Base-by-base conservation (phyloP, 108 stramenopile species). In the Fragilaria radians region DNA sequence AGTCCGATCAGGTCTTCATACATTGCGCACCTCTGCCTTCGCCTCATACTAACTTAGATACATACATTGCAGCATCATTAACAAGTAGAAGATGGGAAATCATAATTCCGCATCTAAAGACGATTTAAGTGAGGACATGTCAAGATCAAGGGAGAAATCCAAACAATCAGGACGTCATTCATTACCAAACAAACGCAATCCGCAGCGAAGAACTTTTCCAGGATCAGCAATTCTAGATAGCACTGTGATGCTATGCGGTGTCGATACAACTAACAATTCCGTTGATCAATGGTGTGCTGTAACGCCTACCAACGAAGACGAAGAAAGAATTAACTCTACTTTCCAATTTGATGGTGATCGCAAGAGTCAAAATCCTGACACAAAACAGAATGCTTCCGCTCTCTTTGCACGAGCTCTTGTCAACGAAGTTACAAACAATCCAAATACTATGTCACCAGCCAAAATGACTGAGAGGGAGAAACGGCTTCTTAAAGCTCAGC, bases 391-490 rank as follows among this genome's bases (percentile, higher is more conserved):
- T n/a, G n/a, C 76, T 9, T 74, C 76, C 7, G 67, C 68, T 2
- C 46, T 84, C 21, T 78, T 84, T 51, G 82, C 82, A 1, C 55
- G 73, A 18, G 78, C 82, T 2, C 62, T 84, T 17, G 65, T 80
- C 11, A 66, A 36, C 30, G 82, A 84, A 80, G 82, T 84, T 19
- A 77, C 73, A 5, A 67, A 78, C 54, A 70, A 74, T 52, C 79
- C 79, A 7, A 70, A 75, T 28, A 74, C 78, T 46, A 83, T 83
- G 82, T 61, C 63, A 24, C 82, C 77, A 3, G 61, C 62, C 17
- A 59, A 55, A 26, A 80, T 80, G 79, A 70, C 79, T 4, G 73
- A 74, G 28, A 66, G 82, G 17, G 79, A 84, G 56, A 74, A 66
- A 36, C 49, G 49, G 47, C 64, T 83, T 0, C 52, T 83, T 25